Conservation (phyloP, 2,329 filamentous ascomycete species). For the Cercospora sesami region DNA sequence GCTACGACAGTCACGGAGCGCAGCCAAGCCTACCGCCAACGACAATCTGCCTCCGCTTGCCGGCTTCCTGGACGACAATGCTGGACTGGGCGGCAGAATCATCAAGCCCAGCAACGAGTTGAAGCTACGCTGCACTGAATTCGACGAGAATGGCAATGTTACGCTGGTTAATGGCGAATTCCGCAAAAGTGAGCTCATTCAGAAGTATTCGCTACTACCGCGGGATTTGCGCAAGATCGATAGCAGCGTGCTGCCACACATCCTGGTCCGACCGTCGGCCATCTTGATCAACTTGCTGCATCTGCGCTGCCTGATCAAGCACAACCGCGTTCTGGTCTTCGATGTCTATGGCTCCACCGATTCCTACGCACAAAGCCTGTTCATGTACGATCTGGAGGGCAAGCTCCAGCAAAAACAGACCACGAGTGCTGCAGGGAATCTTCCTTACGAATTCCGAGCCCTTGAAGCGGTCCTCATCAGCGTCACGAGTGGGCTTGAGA, state of each 20-base stretch:
- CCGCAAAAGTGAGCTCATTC: constrained; percentile 95
- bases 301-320: constrained; percentile 90
- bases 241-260: constrained; percentile 90
- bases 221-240: constrained; percentile 97
- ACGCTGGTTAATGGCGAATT: constrained; percentile 93
- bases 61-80: constrained; percentile 60
- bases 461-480: constrained; percentile 93
- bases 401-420: constrained; percentile 80
- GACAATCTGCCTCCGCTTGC: constrained; percentile 58
- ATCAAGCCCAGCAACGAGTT: constrained; percentile 81
- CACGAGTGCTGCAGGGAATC: constrained; percentile 52
- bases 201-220: constrained; percentile 91
- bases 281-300: constrained; percentile 97
- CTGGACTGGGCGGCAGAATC: constrained; percentile 63
- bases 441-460: constrained; percentile 95
- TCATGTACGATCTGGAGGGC: constrained; percentile 95
- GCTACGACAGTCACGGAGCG: constrained; percentile 27
- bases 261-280: constrained; percentile 86
- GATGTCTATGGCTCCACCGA: constrained; percentile 94
- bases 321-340: constrained; percentile 90
- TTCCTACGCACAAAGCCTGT: constrained; percentile 91
- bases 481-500: constrained; percentile 86
- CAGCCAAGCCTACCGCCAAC: constrained; percentile 46
- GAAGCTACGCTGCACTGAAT: constrained; percentile 87
- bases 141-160: constrained; percentile 88